These are phyloP conservation scores for Cryptosporidium tyzzeri DNA, from an alignment of 169 alveolate genomes.

Conservation along the genomic window DNA sequence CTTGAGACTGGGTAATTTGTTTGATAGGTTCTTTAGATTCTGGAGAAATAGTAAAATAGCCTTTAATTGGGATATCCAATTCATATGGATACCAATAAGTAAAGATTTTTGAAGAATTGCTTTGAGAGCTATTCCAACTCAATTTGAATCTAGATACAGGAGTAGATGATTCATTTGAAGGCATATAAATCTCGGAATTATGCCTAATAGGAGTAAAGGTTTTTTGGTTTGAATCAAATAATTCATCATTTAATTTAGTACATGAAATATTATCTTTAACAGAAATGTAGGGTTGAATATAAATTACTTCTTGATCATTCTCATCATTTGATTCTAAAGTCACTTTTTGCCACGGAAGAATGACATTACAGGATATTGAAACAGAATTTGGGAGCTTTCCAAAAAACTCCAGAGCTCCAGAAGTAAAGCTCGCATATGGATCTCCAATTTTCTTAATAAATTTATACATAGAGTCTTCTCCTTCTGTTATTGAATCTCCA, in stretches of 20 bases:
- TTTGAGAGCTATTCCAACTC: constrained; percentile 44
- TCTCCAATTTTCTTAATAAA: constrained; percentile 12
- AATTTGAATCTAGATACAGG: constrained; percentile 46
- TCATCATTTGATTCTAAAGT: not conserved
- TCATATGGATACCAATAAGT: constrained; percentile 67
- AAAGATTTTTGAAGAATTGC: constrained; percentile 18
- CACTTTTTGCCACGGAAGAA: constrained; percentile 66
- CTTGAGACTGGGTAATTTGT: constrained; percentile 38
- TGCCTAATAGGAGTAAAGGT: not conserved
- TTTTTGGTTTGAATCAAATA: constrained; percentile 1
- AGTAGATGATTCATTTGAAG: not conserved
- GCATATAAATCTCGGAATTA: not conserved
- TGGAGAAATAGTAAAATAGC: constrained; percentile 48
- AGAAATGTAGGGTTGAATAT: constrained; percentile 48
- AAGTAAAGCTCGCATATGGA: constrained; percentile 39
- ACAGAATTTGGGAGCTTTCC: constrained; percentile 52
- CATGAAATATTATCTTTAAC: constrained; percentile 26
- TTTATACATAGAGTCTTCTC: not conserved
- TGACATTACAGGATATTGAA: constrained; percentile 25
- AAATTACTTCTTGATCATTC: not conserved
- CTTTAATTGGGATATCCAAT: constrained; percentile 45
- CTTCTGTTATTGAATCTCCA: not conserved
- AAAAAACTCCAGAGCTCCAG: constrained; percentile 25
- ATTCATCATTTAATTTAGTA: constrained; percentile 29
- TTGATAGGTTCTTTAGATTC: constrained; percentile 56